Conservation (phyloP, 192 early-diverging fungal genomes). For the Allomyces javanicus region DNA sequence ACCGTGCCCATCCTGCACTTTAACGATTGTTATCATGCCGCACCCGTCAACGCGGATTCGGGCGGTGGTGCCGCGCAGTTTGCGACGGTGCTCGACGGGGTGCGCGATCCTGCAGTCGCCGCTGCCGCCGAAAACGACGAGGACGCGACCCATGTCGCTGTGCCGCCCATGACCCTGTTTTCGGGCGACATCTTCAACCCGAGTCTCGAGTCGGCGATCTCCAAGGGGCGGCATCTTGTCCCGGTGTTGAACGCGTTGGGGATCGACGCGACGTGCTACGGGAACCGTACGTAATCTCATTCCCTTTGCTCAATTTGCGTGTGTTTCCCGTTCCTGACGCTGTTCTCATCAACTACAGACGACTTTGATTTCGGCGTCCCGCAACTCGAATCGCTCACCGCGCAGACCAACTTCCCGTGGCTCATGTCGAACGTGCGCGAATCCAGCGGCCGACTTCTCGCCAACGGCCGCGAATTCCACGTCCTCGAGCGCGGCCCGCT, state of each 20-base stretch:
- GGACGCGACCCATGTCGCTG: background rate
- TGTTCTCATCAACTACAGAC: conserved; percentile 4
- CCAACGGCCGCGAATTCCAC: conserved; percentile 12
- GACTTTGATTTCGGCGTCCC: conserved; percentile 53
- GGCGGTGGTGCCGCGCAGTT: conserved; percentile 46
- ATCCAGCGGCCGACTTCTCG: conserved; percentile 12
- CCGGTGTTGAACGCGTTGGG: conserved; percentile 33
- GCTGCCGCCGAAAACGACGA: background rate
- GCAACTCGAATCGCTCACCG: conserved; percentile 21
- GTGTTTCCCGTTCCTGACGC: too few species aligned
- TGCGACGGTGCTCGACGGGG: conserved; percentile 18
- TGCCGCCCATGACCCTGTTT: conserved; percentile 30
- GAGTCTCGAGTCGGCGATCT: conserved; percentile 41
- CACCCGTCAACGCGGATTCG: conserved; percentile 25
- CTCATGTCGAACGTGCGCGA: conserved; percentile 43
- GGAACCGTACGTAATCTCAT: conserved; percentile 23
- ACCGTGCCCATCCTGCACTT: conserved; percentile 32
- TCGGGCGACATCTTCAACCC: conserved; percentile 49
- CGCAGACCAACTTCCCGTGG: conserved; percentile 46
- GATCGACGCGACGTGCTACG: conserved; percentile 35
- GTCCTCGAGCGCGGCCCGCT: conserved; percentile 26
- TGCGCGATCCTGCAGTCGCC: conserved; percentile 3
- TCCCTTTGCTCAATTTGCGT: background rate
- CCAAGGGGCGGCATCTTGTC: conserved; percentile 41
- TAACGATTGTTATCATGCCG: conserved; percentile 45